Evolutionary conservation across 169 alveolate species (phyloP), one percentile per base, ranked within the genome.

Genomic region (Plasmodium berghei): DNA sequence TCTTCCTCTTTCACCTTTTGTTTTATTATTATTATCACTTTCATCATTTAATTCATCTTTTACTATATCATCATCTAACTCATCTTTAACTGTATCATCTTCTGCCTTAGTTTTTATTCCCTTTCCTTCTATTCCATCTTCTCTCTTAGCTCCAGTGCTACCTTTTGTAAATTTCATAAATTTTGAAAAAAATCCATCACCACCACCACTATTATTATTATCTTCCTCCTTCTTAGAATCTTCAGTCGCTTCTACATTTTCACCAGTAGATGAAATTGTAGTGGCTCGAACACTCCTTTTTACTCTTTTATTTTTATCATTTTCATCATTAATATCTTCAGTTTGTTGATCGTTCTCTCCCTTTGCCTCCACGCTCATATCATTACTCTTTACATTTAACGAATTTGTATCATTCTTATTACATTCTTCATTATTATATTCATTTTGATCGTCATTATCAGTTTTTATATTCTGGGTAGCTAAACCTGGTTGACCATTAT

Each of bases 261-360:
- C 42, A 34, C 42, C 42, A 34, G 42, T 34, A 34, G 42, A 34
- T 34, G 42, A 4, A 4, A 4, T 5, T 1, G 42, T 4, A 34
- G 42, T 34, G 42, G 8, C 8, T 34, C 42, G 4, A 4, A 5
- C 5, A 34, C 18, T 24, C 54, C 34, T 88, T 42, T 18, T 48
- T 58, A 18, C 92, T 72, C 64, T 66, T 64, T 3, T 93, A 93
- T 1, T 92, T 26, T 8, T 28, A 46, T 62, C 20, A 6, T 62
- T 28, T 9, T 62, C n/a, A 6, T 62, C 49, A 28, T 16, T 28
- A 9, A 0, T 10, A 22, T 62, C 20, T 8, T 10, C 14, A 46
- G 16, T 0, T 10, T 62, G 22, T 10, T 26, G 22, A 4, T 20
- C 14, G 0, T 9, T 28, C 20, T 28, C 28, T 22, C 54, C 49